Evolutionary conservation across 2,329 filamentous ascomycete species (phyloP), one percentile per base, ranked within the genome.

Genomic region (Hyphodiscus sp.): DNA sequence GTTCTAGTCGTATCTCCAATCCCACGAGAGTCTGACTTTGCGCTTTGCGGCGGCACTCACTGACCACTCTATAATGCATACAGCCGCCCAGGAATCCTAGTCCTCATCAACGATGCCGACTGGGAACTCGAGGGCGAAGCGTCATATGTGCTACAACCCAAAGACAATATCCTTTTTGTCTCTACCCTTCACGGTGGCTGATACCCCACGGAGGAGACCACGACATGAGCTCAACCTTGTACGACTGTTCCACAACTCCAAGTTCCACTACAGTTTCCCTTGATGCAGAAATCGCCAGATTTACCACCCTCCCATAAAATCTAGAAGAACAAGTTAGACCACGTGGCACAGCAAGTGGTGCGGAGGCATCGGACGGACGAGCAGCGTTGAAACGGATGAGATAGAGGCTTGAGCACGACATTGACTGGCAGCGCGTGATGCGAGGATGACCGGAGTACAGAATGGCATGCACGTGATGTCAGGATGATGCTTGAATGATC

Each of bases 91-190:
- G 94, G 94, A 2, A 96, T 99, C 69, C 81, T 99, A 44, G 92
- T 96, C 26, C 78, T 99, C 53, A 95, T 99, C 70, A 99, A 99
- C 68, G 94, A 99, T 64, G 89, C 91, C 23, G 94, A 99, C 70
- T 99, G 94, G 94, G 94, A 97, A 71, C 81, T 99, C 13, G 94
- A 97, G 72, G 94, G 91, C 18, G 92, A 97, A 72, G 91, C 94
- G 68, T 80, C 83, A 61, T 97, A 97, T 68, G 85, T 91, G 71
- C 73, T 99, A 54, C 84, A 92, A 71, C 72, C 76, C 57, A 81
- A 84, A 54, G 94, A 99, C 74, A 92, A 88, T 67, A 88, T 99
- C 63, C 77, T 97, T 61, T 99, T 99, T 73, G 91, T 99, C 58
- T 96, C 91, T 57, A 99, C 94, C 18, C 76, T 99, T 57, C 94